Percentiles rank a stretch among this genome's conserved stretches.
phyloP scores from a whole-genome alignment of 805 yeast genomes.

The Debaryomyces tyrocola region DNA sequence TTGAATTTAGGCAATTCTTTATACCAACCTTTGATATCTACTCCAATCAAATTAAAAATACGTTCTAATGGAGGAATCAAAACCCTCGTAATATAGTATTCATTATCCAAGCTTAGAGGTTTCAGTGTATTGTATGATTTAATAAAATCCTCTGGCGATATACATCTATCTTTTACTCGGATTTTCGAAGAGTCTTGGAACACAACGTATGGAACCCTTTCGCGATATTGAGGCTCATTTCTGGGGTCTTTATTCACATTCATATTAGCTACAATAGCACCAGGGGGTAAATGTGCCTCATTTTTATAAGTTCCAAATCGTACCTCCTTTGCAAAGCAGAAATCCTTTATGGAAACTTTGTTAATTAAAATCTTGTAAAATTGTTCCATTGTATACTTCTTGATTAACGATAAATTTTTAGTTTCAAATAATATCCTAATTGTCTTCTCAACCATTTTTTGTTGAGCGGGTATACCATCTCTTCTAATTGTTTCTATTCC shows the following conservation, averaged over 20 bases:
- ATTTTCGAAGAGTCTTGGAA: slow-evolving; percentile 54
- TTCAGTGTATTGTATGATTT: slow-evolving; percentile 24
- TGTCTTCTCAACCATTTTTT: slow-evolving; percentile 71
- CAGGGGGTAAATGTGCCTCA: slow-evolving; percentile 78
- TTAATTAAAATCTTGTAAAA: slow-evolving; percentile 67
- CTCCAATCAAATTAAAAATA: slow-evolving; percentile 79
- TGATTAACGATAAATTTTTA: slow-evolving; percentile 67
- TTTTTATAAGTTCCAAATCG: slow-evolving; percentile 79
- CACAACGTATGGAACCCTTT: slow-evolving; percentile 86
- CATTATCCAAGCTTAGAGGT: slow-evolving; percentile 63
- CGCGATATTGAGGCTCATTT: slow-evolving; percentile 82
- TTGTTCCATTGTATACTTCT: slow-evolving; percentile 60
- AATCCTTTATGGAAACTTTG: slow-evolving; percentile 71
- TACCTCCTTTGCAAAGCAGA: slow-evolving; percentile 90
- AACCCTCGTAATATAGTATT: slow-evolving; percentile 81
- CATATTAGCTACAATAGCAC: slow-evolving; percentile 77
- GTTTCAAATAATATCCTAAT: slow-evolving; percentile 71
- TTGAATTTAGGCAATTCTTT: slow-evolving; percentile 54
- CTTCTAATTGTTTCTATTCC: slow-evolving; percentile 94
- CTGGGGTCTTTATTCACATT: slow-evolving; percentile 64
- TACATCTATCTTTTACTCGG: slow-evolving; percentile 71
- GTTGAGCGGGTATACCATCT: slow-evolving; percentile 94
- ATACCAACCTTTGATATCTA: slow-evolving; percentile 76
- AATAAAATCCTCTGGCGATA: slow-evolving; percentile 76
- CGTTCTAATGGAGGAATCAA: slow-evolving; percentile 89